Percentiles rank a stretch among this genome's conserved stretches.
Conservation (phyloP, 495 filamentous ascomycete species). For the Aspergillus bridgeri region DNA sequence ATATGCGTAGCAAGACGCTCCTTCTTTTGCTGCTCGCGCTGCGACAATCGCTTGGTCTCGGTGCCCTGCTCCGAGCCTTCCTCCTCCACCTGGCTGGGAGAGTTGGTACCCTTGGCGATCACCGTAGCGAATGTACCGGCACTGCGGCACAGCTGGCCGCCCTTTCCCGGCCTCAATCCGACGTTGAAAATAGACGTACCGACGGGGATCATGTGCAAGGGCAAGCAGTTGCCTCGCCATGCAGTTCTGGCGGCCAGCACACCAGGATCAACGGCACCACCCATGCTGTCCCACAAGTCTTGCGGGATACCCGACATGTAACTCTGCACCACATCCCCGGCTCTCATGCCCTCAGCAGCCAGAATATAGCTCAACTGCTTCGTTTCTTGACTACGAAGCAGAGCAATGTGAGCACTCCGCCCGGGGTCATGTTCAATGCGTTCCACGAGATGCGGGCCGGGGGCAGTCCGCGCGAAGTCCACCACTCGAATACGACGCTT, state of each 20-base stretch:
- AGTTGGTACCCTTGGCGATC: conserved; percentile 75
- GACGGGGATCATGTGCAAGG: conserved; percentile 89
- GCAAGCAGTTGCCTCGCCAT: conserved; percentile 91
- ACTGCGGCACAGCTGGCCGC: conserved; percentile 87
- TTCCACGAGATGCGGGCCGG: conserved; percentile 82
- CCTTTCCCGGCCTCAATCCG: conserved; percentile 66
- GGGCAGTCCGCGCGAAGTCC: conserved; percentile 72
- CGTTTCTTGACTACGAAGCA: conserved; percentile 64
- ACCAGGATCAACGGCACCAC: conserved; percentile 86
- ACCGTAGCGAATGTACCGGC: conserved; percentile 89
- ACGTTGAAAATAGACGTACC: conserved; percentile 89
- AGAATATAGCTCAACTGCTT: conserved; percentile 72
- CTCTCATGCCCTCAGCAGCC: conserved; percentile 87
- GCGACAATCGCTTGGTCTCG: conserved; percentile 28
- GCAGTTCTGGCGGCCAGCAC: conserved; percentile 91
- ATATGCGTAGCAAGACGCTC: conserved; percentile 64
- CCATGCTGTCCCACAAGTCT: conserved; percentile 83
- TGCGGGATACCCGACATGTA: conserved; percentile 84
- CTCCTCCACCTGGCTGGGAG: conserved; percentile 30
- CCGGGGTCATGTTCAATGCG: conserved; percentile 95
- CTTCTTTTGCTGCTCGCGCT: conserved; percentile 44
- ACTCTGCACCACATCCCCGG: conserved; percentile 86
- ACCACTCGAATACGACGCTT: conserved; percentile 88
- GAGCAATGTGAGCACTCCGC: conserved; percentile 87
- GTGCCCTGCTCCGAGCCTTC: conserved; percentile 18